phyloP scores from a whole-genome alignment of 371 early-diverging fungal species.

The Rhizomucor miehei region DNA sequence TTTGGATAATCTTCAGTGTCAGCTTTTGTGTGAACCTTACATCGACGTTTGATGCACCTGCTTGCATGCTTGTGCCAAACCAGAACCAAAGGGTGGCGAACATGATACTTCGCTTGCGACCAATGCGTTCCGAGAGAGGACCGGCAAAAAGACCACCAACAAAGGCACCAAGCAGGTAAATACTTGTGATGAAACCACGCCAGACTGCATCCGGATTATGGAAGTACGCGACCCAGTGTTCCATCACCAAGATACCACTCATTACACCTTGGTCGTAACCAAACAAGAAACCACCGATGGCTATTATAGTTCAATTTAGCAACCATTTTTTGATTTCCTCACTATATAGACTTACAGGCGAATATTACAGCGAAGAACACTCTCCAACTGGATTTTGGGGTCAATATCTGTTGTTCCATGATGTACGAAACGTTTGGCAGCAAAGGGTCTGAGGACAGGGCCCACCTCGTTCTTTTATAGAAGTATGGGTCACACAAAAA shows the following conservation, averaged over 20 bases:
- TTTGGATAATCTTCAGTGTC: not conserved
- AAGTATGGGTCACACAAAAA: no score
- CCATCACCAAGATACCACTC: conserved; percentile 28
- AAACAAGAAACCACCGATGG: conserved; percentile 34
- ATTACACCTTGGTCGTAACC: conserved; percentile 43
- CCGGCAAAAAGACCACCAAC: conserved; percentile 39
- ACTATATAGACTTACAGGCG: conserved; percentile 9
- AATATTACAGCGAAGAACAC: conserved; percentile 15
- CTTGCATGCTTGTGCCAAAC: conserved; percentile 30
- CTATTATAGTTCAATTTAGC: not conserved
- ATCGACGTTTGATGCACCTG: conserved; percentile 19
- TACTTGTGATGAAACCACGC: conserved; percentile 34
- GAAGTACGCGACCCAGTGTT: conserved; percentile 33
- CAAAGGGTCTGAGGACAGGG: no score
- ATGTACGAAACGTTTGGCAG: not conserved
- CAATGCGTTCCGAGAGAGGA: conserved; percentile 27
- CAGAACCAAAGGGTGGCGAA: conserved; percentile 27
- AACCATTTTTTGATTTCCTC: not conserved
- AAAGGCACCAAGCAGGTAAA: conserved; percentile 38
- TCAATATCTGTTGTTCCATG: not conserved
- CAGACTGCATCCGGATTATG: conserved; percentile 21
- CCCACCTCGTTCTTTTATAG: no score
- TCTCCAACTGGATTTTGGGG: conserved; percentile 13
- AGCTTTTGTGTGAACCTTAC: conserved; percentile 4
- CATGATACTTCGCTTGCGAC: conserved; percentile 35